These are phyloP conservation scores for Penicillium psychrosexuale DNA, from an alignment of 2,329 filamentous ascomycete species.

Conservation along the genomic window DNA sequence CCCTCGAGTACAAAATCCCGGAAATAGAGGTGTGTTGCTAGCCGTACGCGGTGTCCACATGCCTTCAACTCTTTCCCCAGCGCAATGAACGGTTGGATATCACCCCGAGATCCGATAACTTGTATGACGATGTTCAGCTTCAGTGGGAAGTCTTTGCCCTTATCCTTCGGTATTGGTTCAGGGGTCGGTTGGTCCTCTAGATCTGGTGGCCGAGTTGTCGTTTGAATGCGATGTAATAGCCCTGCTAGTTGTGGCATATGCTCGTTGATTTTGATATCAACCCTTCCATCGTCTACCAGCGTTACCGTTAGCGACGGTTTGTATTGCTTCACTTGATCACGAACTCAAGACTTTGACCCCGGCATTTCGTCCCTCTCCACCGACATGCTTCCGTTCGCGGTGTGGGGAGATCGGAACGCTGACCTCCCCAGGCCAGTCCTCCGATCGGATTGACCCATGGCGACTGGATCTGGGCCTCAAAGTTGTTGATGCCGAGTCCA, in stretches of 20 bases:
- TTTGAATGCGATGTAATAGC: constrained; percentile 15
- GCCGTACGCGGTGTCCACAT: constrained; percentile 69
- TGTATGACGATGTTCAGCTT: constrained; percentile 65
- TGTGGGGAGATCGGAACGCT: not conserved
- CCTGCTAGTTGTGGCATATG: constrained; percentile 20
- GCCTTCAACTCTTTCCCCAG: constrained; percentile 64
- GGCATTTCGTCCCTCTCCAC: constrained; percentile 19
- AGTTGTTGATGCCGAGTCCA: constrained; percentile 1
- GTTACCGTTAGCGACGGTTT: not conserved
- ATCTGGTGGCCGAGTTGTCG: constrained; percentile 7
- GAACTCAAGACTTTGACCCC: constrained; percentile 17
- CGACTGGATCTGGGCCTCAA: not conserved
- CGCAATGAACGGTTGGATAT: constrained; percentile 73
- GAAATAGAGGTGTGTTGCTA: constrained; percentile 71
- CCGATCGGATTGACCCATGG: constrained; percentile 2
- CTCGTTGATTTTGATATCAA: constrained; percentile 24
- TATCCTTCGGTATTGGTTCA: not conserved
- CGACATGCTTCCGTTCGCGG: constrained; percentile 13
- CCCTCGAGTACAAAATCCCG: constrained; percentile 66
- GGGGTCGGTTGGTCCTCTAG: not conserved
- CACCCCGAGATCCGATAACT: constrained; percentile 70
- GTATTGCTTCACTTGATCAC: not conserved
- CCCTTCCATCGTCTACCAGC: constrained; percentile 18
- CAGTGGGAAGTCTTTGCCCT: constrained; percentile 17
- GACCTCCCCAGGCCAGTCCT: constrained; percentile 13